phyloP scores from a whole-genome alignment of 257 asterid genomes.

The Ocimum tenuiflorum region DNA sequence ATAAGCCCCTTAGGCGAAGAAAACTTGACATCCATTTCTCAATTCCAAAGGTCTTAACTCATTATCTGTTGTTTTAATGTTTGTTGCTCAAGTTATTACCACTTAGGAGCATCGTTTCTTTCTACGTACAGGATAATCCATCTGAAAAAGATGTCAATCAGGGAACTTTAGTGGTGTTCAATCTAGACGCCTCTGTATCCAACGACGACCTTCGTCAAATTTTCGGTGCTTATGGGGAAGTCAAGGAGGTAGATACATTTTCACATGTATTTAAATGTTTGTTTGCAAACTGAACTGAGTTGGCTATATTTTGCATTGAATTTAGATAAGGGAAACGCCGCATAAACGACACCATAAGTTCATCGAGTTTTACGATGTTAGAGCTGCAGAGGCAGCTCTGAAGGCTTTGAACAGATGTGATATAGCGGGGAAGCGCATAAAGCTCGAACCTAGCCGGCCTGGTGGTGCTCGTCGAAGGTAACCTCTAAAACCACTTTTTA shows the following conservation, averaged over 20 bases:
- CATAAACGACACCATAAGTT: slow-evolving; percentile 93
- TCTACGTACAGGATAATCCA: slow-evolving; percentile 70
- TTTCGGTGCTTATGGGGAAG: slow-evolving; percentile 94
- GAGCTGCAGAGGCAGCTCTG: slow-evolving; percentile 96
- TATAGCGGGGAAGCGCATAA: slow-evolving; percentile 88
- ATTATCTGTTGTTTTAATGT: not conserved
- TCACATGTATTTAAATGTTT: not conserved
- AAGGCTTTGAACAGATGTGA: slow-evolving; percentile 83
- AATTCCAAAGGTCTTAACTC: slow-evolving; percentile 69
- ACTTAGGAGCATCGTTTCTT: slow-evolving; percentile 8
- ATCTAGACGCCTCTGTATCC: slow-evolving; percentile 89
- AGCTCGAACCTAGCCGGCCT: slow-evolving; percentile 95
- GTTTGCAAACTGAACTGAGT: slow-evolving; percentile 4
- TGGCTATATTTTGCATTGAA: slow-evolving; percentile 21
- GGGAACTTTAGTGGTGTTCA: slow-evolving; percentile 93
- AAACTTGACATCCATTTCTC: slow-evolving; percentile 95
- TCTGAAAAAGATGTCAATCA: slow-evolving; percentile 93
- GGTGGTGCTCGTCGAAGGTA: slow-evolving; percentile 97
- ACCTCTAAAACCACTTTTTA: not conserved
- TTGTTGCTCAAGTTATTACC: not conserved
- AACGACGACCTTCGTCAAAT: slow-evolving; percentile 89
- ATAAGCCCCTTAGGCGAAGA: slow-evolving; percentile 85
- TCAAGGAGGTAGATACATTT: slow-evolving; percentile 66
- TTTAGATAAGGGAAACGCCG: slow-evolving; percentile 91
- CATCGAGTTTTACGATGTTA: slow-evolving; percentile 86